Base-by-base conservation (phyloP, 192 early-diverging fungal genomes). In the Backusella liffmaniae region DNA sequence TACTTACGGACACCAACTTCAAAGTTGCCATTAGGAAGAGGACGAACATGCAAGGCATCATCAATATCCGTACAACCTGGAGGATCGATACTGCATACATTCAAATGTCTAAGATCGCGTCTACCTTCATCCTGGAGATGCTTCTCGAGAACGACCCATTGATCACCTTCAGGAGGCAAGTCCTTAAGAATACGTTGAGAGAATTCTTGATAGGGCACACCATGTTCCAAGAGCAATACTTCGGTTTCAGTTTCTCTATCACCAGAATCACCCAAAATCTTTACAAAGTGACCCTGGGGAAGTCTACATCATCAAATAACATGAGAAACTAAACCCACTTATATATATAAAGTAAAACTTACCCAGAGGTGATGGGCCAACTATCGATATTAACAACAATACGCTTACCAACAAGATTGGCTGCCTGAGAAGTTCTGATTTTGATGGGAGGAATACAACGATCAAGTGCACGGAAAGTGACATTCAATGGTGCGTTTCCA, bases 61-160 rank as follows among this genome's bases (percentile, higher is more conserved):
- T 99, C 98, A 68, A 99, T 99, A 89, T 99, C 98, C 0, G 97
- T 98, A 90, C 98, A 99, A 6, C 96, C 94, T 42, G 98, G 98
- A 42, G 98, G 98, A 90, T 99, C 98, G 72, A 99, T 99, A 82
- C 94, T 96, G 85, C 97, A 98, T 1, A 99, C 85, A 77, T 96
- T 90, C 65, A 96, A 74, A 53, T 86, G 68, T 46, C 98, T 88
- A 75, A 98, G 90, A 79, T 99, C 98, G 16, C 81, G 86, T 41
- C 98, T 86, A 6, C 89, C 90, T 9, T 84, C 80, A 35, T 90
- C 77, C 32, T 90, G 74, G 41, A 92, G 87, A 76, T 96, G 90
- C 6, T 93, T 84, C 23, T 92, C 88, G 36, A 76, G 75, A 49
- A 98, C 92, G 59, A 93, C 78, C 95, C 96, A 99, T 18, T 82